Percentiles rank a stretch among this genome's conserved stretches.
phyloP scores from a whole-genome alignment of 768 basidiomycete genomes.

The Heimioporus sp. region DNA sequence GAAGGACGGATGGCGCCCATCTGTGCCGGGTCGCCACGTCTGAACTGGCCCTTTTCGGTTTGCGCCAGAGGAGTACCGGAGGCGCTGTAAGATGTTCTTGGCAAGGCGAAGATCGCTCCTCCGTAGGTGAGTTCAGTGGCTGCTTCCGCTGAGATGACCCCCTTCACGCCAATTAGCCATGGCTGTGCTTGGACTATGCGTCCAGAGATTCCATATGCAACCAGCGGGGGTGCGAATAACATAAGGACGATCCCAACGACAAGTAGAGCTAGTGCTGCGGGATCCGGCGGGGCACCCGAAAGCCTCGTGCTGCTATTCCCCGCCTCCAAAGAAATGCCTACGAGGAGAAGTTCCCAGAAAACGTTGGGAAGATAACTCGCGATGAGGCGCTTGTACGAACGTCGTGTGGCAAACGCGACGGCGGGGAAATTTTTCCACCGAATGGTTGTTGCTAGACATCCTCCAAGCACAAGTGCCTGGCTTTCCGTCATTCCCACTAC shows the following conservation, averaged over 20 bases:
- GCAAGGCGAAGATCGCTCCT: constrained; percentile 1
- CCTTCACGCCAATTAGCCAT: constrained; percentile 25
- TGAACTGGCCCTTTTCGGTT: constrained; percentile 7
- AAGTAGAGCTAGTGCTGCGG: background rate
- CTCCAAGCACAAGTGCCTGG: constrained; percentile 20
- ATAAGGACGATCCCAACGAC: constrained; percentile 8
- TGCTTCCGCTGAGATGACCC: constrained; percentile 21
- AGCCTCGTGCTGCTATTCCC: too few relatives aligned
- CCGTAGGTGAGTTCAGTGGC: constrained; percentile 17
- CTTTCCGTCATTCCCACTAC: constrained; percentile 18
- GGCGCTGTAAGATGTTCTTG: constrained; percentile 17
- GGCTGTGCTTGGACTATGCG: constrained; percentile 16
- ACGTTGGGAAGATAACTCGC: constrained; percentile 2
- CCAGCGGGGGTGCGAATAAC: constrained; percentile 5
- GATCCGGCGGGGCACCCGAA: too few relatives aligned
- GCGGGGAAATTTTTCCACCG: constrained; percentile 25
- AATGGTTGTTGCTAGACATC: constrained; percentile 20
- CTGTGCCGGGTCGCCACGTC: constrained; percentile 16
- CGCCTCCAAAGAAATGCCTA: background rate
- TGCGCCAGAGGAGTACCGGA: constrained; percentile 14
- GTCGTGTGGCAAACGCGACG: constrained; percentile 11
- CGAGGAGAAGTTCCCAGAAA: constrained; percentile 1
- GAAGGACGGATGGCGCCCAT: background rate
- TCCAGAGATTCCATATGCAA: constrained; percentile 17
- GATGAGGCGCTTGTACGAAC: constrained; percentile 13